Evolutionary conservation across 345 rosid genomes (phyloP).

Genomic region (Populus pruinosa): DNA sequence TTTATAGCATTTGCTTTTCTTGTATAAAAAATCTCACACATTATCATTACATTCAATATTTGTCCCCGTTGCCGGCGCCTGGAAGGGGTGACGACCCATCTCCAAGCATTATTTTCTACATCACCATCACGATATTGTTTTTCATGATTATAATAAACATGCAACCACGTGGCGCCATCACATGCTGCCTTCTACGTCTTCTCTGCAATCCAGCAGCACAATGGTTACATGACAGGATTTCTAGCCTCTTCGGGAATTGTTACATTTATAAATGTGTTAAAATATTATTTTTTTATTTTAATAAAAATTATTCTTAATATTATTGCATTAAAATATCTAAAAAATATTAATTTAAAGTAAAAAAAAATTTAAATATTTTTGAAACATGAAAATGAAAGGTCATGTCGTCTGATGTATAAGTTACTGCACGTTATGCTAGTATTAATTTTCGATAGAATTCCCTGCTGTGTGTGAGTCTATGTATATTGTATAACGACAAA

Average conservation of each 20-base stretch:
- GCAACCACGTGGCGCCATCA: slow-evolving; percentile 33
- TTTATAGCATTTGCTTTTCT: no score
- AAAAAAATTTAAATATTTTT: no score
- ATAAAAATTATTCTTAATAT: no score
- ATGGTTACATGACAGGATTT: slow-evolving; percentile 1
- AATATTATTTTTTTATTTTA: no score
- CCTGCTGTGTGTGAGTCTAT: neutral
- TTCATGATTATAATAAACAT: neutral
- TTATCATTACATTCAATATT: slow-evolving; percentile 20
- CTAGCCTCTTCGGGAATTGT: no score
- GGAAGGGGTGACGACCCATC: neutral
- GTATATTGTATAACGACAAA: neutral
- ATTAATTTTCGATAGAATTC: neutral
- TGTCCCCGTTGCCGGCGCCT: slow-evolving; percentile 29
- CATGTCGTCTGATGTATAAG: neutral
- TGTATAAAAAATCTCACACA: slow-evolving; percentile 13
- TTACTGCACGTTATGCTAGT: neutral
- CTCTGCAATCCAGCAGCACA: slow-evolving; percentile 17
- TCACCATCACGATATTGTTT: slow-evolving; percentile 4
- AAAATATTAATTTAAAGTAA: no score
- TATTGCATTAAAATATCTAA: no score
- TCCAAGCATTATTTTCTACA: neutral
- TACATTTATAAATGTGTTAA: no score
- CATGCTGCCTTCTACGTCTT: slow-evolving; percentile 15
- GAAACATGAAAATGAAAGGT: no score